These are phyloP conservation scores for Teunomyces cretensis DNA, from an alignment of 805 yeast genomes.

Conservation along the genomic window DNA sequence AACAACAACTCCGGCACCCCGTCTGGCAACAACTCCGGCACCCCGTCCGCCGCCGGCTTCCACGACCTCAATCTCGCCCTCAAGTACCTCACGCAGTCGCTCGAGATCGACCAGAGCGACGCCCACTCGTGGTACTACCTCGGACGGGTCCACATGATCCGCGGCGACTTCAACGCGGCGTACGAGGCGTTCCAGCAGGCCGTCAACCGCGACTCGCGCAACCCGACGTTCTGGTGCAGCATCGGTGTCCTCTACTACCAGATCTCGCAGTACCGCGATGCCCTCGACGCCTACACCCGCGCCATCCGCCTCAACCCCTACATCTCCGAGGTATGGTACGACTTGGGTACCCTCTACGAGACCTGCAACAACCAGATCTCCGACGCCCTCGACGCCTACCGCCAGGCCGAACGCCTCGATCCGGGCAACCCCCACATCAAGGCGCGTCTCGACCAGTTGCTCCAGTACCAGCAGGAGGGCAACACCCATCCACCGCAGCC, in stretches of 20 bases:
- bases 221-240: constrained; percentile 97
- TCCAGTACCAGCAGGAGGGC: constrained; percentile 68
- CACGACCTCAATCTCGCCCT: constrained; percentile 83
- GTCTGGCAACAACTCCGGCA: no score
- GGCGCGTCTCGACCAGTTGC: constrained; percentile 84
- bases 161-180: constrained; percentile 92
- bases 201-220: constrained; percentile 92
- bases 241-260: constrained; percentile 96
- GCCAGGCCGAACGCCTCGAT: constrained; percentile 92
- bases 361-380: constrained; percentile 94
- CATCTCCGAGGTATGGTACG: constrained; percentile 98
- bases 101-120: constrained; percentile 86
- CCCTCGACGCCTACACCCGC: constrained; percentile 94
- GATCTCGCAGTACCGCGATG: constrained; percentile 93
- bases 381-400: constrained; percentile 96
- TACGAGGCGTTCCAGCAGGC: constrained; percentile 99
- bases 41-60: constrained; percentile 36
- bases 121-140: constrained; percentile 97
- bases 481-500: constrained; percentile 63
- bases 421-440: constrained; percentile 94
- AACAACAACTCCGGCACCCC: constrained; percentile 23
- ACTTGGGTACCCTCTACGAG: constrained; percentile 93
- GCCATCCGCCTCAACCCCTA: constrained; percentile 96
- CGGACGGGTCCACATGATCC: constrained; percentile 96
- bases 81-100: constrained; percentile 76